Evolutionary conservation across 1,284 basidiomycete species (phyloP), one percentile per base, ranked within the genome.

Genomic region (Neonothopanus nambi): DNA sequence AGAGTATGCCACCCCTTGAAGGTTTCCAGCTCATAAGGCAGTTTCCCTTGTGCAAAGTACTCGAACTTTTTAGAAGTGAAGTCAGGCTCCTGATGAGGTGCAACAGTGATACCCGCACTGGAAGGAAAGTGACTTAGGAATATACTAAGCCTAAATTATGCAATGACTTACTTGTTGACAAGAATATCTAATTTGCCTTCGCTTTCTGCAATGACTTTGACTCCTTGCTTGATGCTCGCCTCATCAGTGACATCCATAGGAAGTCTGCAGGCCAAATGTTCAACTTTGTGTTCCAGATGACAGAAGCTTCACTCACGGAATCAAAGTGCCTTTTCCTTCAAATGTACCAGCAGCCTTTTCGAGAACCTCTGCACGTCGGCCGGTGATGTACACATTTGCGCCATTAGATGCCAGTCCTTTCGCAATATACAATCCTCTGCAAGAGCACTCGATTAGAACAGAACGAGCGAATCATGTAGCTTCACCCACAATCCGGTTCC

Each of bases 301-400:
- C 8, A 23, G 12, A 20, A 6, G 3, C 12, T 28, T 13, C 9
- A 49, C 52, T 36, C n/a, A 52, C 50, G 50, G 54, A n/a, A 51
- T n/a, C 4, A 41, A 33, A 13, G 47, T 21, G 15, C 41, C 41
- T 24, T 2, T 17, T 18, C 35, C 55, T 15, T 23, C 3, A 8
- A 36, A 23, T 12, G 20, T 38, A 7, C 51, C 46, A 15, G 63
- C 60, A 17, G 59, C 63, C 45, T 65, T 57, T 23, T 62, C 52
- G 17, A 69, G 58, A 9, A 64, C 63, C 2, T 67, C 57, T 17
- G 54, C 52, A 17, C 66, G 59, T 41, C 67, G 52, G 6, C 66
- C 64, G 6, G 59, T 59, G 48, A 76, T 70, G 61, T 76, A 76
- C 13, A 75, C 72, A 30, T 66, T 70, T 8, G 73, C 75, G 2